Percentiles rank a stretch among this genome's conserved stretches.
These are phyloP conservation scores for Mucor indicus DNA, from an alignment of 371 early-diverging fungal genomes.

Conservation along the genomic window DNA sequence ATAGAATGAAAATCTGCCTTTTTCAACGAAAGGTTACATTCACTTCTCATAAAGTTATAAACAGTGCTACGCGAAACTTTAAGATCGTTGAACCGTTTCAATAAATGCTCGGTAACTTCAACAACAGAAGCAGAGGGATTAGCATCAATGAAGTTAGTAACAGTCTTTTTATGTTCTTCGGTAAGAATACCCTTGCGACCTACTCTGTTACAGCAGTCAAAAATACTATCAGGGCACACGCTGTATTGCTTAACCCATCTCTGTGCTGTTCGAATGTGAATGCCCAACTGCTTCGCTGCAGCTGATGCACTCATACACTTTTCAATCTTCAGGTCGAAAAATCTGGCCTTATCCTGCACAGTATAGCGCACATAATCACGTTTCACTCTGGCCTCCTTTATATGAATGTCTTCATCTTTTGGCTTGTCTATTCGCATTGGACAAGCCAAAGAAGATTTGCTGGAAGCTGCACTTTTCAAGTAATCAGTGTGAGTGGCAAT, in stretches of 20 bases:
- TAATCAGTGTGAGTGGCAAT: conserved; percentile 9
- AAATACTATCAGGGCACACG: conserved; percentile 9
- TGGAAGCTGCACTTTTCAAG: conserved; percentile 6
- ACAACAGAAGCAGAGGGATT: too few species aligned
- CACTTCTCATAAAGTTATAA: background rate
- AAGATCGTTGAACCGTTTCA: too few species aligned
- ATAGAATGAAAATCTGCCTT: background rate
- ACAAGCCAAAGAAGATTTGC: conserved; percentile 10
- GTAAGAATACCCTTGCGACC: conserved; percentile 12
- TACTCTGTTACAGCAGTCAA: conserved; percentile 7
- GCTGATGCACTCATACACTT: conserved; percentile 15
- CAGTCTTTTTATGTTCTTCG: conserved; percentile 10
- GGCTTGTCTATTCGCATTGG: conserved; percentile 10
- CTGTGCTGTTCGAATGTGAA: too few species aligned
- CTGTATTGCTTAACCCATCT: conserved; percentile 5
- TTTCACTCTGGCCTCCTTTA: conserved; percentile 6
- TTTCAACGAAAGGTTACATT: background rate
- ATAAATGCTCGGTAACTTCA: too few species aligned
- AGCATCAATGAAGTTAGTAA: background rate
- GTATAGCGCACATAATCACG: conserved; percentile 13
- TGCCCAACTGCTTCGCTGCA: background rate
- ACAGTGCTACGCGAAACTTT: background rate
- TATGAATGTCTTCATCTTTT: conserved; percentile 11
- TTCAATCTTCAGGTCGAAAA: conserved; percentile 16
- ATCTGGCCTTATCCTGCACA: conserved; percentile 7